Evolutionary conservation across 345 rosid species (phyloP), one percentile per base, ranked within the genome.

Genomic region (Acer saccharum): DNA sequence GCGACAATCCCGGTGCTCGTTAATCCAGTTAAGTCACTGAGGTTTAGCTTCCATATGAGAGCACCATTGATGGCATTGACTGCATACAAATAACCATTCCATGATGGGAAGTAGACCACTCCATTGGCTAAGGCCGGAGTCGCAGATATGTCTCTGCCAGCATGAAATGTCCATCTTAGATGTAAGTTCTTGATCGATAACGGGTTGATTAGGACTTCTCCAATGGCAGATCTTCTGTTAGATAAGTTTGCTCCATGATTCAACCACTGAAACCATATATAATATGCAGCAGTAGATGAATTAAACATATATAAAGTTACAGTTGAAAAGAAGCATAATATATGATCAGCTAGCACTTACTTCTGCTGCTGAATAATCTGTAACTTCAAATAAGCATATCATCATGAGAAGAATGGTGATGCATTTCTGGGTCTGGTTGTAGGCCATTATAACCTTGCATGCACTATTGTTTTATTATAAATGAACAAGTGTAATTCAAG

Each of bases 31-130:
- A 82, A 11, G 58, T 88, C 57, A 20, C 69, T 41, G 10, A 88
- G 80, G 81, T 88, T 86, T 77, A 82, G 83, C 84, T 83, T 66
- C 90, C 93, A 89, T 25, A 83, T 73, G 52, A 82, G 83, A 25
- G 65, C 68, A 25, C 92, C 92, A 25, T 20, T 76, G 46, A 78
- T 60, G 12, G 92, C 90, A 13, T 76, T 79, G n/a, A 89, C 83
- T 2, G 93, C 91, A 55, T 85, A 86, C 32, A 90, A 21, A 54
- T 73, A 77, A 2, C 90, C 91, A 72, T 90, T 90, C 91, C 90
- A 90, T 12, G 85, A 79, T 10, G 91, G 90, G 60, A 88, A 86
- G 66, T 86, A 88, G 32, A 86, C 85, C 2, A 76, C 80, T 14
- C 85, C 86, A 6, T 80, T 14, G 17, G 82, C 81, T 9, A 87